These are phyloP conservation scores for Pseudozyma sp. DNA, from an alignment of 1,284 basidiomycete genomes.

Conservation along the genomic window DNA sequence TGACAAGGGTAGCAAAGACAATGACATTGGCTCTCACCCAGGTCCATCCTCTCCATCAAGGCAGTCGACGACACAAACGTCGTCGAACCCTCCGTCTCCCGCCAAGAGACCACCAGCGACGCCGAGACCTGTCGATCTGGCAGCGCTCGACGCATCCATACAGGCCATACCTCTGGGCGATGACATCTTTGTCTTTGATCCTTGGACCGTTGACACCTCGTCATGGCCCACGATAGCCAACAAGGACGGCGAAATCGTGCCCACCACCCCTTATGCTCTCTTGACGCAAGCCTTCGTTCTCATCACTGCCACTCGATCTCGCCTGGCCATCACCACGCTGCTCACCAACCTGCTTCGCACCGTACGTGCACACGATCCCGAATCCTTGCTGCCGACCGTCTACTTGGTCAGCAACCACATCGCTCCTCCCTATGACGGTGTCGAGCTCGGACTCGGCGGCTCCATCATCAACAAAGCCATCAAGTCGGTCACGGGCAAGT, in stretches of 20 bases:
- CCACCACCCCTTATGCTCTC: conserved; percentile 80
- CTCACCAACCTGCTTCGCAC: conserved; percentile 83
- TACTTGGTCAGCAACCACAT: conserved; percentile 90
- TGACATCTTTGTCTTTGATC: conserved; percentile 67
- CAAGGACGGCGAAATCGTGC: conserved; percentile 24
- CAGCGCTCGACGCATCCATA: conserved; percentile 51
- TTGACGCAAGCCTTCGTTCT: conserved; percentile 80
- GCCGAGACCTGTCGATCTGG: conserved; percentile 37
- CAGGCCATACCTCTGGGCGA: conserved; percentile 58
- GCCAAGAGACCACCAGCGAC: conserved; percentile 2
- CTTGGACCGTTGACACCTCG: conserved; percentile 47
- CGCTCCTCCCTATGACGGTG: conserved; percentile 73
- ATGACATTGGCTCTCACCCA: background rate
- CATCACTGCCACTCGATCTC: conserved; percentile 81
- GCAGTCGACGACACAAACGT: conserved; percentile 1
- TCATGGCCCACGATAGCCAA: conserved; percentile 48
- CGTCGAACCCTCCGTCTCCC: conserved; percentile 2
- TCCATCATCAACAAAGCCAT: conserved; percentile 83
- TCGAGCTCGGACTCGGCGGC: conserved; percentile 70
- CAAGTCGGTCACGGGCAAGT: conserved; percentile 83
- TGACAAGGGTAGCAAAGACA: background rate
- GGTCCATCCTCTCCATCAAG: background rate
- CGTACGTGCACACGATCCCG: conserved; percentile 77
- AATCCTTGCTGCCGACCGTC: conserved; percentile 81
- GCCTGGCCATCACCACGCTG: conserved; percentile 82